These are phyloP conservation scores for Penicillium sp. DNA, from an alignment of 2,329 filamentous ascomycete species.

Conservation along the genomic window DNA sequence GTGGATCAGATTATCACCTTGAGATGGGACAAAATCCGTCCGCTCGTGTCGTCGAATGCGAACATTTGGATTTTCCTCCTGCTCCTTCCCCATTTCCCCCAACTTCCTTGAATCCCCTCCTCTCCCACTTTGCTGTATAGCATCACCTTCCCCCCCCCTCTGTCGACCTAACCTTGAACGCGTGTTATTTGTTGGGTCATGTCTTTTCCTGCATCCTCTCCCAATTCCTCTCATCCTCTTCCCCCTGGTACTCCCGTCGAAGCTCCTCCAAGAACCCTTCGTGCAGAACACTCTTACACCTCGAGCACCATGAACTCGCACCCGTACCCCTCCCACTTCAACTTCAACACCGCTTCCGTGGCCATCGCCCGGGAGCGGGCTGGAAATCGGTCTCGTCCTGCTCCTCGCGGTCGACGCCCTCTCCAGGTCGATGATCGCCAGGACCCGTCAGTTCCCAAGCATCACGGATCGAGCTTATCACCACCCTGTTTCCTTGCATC, in stretches of 20 bases:
- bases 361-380: slow-evolving; percentile 27
- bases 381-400: slow-evolving; percentile 18
- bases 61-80: background rate
- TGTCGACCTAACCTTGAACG: background rate
- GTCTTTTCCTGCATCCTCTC: background rate
- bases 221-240: background rate
- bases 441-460: slow-evolving; percentile 29
- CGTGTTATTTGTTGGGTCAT: background rate
- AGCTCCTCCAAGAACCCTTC: background rate
- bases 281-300: background rate
- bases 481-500: background rate
- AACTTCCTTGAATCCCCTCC: background rate
- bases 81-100: background rate
- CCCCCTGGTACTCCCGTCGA: background rate
- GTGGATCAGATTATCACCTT: background rate
- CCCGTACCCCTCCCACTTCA: background rate
- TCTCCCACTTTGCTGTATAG: background rate
- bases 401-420: slow-evolving; percentile 9
- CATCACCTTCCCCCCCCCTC: no score
- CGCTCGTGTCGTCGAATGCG: background rate
- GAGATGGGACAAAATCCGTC: background rate
- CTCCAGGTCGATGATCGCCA: slow-evolving; percentile 22
- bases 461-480: background rate
- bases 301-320: background rate
- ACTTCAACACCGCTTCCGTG: slow-evolving; percentile 19